Conservation (phyloP, 352 stramenopile species). For the Phytopythium kandeliae region DNA sequence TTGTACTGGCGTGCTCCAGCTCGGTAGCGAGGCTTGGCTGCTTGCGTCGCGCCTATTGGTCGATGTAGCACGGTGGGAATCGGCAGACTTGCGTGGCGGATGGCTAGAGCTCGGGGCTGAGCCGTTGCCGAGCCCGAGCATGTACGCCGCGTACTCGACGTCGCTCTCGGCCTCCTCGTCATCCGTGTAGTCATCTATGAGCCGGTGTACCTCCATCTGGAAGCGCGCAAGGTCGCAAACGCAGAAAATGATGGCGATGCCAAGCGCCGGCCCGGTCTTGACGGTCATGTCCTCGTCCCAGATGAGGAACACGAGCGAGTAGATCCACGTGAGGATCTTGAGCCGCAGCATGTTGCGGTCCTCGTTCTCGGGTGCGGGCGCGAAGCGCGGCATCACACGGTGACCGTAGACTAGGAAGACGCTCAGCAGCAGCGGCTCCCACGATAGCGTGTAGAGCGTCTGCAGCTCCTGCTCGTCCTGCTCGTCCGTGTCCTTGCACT, state of each 20-base stretch:
- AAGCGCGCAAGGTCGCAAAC: conserved; percentile 65
- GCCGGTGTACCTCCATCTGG: conserved; percentile 61
- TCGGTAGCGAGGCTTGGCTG: neutral
- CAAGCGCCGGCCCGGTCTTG: conserved; percentile 61
- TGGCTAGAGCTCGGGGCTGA: neutral
- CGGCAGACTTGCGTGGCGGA: neutral
- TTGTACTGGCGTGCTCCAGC: neutral
- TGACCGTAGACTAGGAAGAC: conserved; percentile 50
- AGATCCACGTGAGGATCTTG: conserved; percentile 69
- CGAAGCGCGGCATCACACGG: conserved; percentile 26
- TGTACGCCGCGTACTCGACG: conserved; percentile 11
- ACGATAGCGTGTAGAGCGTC: conserved; percentile 60
- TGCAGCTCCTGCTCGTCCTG: conserved; percentile 67
- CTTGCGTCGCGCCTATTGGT: neutral
- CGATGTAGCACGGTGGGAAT: conserved; percentile 7
- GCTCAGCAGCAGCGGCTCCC: conserved; percentile 41
- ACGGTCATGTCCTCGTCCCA: conserved; percentile 67
- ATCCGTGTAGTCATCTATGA: conserved; percentile 66
- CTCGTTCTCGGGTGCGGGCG: conserved; percentile 52
- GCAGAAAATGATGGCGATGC: conserved; percentile 66
- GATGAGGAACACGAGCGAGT: conserved; percentile 52
- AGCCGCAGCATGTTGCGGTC: conserved; percentile 57
- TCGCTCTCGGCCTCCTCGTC: conserved; percentile 26
- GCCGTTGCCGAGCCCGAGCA: conserved; percentile 1
- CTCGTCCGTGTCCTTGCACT: conserved; percentile 35